Percentiles rank a stretch among this genome's conserved stretches.
phyloP scores from a whole-genome alignment of 2,329 filamentous ascomycete genomes.

The Geoglossum cookeanum region DNA sequence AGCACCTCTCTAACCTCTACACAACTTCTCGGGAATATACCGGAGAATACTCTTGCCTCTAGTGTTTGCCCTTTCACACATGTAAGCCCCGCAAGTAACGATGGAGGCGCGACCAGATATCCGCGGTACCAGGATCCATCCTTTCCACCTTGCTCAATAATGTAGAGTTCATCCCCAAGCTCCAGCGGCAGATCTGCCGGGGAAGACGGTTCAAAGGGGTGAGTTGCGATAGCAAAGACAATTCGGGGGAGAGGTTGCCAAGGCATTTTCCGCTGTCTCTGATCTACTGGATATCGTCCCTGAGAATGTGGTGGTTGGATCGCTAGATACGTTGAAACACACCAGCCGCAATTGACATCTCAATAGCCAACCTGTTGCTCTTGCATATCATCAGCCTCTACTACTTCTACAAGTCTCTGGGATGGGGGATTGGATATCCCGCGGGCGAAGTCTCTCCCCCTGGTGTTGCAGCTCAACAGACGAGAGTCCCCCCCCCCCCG shows the following conservation, averaged over 20 bases:
- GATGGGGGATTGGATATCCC: background rate
- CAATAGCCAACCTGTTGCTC: background rate
- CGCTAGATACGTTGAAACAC: background rate
- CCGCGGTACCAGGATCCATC: constrained; percentile 87
- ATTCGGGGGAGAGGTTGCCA: constrained; percentile 95
- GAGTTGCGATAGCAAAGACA: constrained; percentile 92
- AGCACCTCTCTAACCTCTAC: constrained; percentile 89
- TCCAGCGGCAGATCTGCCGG: constrained; percentile 88
- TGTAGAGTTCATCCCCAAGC: constrained; percentile 95
- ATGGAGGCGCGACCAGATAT: constrained; percentile 87
- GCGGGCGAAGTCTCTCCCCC: background rate
- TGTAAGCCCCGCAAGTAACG: constrained; percentile 76
- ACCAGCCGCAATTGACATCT: background rate
- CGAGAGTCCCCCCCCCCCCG: background rate
- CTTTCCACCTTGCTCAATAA: constrained; percentile 79
- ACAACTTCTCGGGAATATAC: constrained; percentile 87
- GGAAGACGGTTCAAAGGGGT: constrained; percentile 73
- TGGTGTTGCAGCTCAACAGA: background rate
- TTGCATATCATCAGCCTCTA: background rate
- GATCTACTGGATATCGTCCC: background rate
- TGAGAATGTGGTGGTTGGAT: background rate
- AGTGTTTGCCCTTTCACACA: constrained; percentile 82
- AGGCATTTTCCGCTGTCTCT: constrained; percentile 41
- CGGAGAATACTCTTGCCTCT: constrained; percentile 93
- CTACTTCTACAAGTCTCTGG: background rate